Conservation (phyloP, 805 yeast species). For the Ogataea allantospora region DNA sequence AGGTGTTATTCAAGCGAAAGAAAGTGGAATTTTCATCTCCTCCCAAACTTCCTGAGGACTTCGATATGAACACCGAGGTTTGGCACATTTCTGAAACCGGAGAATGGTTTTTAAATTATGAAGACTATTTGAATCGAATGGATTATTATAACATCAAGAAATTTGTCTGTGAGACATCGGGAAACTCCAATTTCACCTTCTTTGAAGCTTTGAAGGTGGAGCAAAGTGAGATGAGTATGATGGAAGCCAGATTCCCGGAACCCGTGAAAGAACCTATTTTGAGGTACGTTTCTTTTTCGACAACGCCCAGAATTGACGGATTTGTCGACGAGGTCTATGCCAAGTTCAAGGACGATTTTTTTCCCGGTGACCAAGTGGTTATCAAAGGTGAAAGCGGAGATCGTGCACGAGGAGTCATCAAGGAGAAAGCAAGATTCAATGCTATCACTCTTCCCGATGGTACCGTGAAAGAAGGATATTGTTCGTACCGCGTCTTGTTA, state of each 20-base stretch:
- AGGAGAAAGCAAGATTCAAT: conserved; percentile 83
- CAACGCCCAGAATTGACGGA: conserved; percentile 76
- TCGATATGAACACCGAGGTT: conserved; percentile 56
- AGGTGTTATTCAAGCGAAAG: conserved; percentile 78
- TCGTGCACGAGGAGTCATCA: conserved; percentile 55
- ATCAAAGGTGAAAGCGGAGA: conserved; percentile 49
- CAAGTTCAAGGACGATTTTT: conserved; percentile 75
- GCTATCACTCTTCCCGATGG: conserved; percentile 40
- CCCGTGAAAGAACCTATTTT: conserved; percentile 91
- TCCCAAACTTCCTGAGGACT: conserved; percentile 53
- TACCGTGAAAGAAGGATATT: conserved; percentile 41
- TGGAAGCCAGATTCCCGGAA: conserved; percentile 85
- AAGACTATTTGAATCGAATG: conserved; percentile 67
- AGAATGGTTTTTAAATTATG: conserved; percentile 83
- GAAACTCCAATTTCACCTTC: conserved; percentile 85
- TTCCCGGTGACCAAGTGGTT: conserved; percentile 84
- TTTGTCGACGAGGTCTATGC: conserved; percentile 85
- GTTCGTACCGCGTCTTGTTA: conserved; percentile 71
- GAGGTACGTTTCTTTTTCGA: conserved; percentile 76
- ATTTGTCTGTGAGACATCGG: conserved; percentile 95
- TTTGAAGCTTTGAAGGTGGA: conserved; percentile 87
- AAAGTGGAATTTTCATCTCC: conserved; percentile 61
- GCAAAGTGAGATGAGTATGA: conserved; percentile 55
- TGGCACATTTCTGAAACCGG: conserved; percentile 83
- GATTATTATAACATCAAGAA: conserved; percentile 72